Evolutionary conservation across 2,329 filamentous ascomycete genomes (phyloP).

Genomic region (Cladosporium halotolerans): DNA sequence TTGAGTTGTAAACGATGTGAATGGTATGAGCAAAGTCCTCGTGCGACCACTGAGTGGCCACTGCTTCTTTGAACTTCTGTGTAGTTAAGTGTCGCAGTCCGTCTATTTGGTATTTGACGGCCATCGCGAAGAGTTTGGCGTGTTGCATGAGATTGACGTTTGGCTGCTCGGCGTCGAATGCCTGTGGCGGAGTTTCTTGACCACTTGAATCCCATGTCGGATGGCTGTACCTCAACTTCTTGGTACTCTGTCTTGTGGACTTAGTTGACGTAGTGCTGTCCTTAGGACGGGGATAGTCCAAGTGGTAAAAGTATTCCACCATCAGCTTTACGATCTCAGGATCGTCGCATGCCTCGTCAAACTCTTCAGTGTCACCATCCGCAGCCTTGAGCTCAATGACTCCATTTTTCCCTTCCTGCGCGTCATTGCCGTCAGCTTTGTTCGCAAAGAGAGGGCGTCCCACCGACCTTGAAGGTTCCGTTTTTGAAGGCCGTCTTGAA

Average conservation of each 20-base stretch:
- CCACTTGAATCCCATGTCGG: neutral
- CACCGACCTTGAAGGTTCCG: slow-evolving; percentile 12
- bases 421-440: too few relatives aligned
- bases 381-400: slow-evolving; percentile 13
- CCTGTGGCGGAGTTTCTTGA: neutral
- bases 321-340: slow-evolving; percentile 22
- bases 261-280: too few relatives aligned
- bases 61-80: slow-evolving; percentile 33
- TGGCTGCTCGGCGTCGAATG: neutral
- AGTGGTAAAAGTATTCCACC: slow-evolving; percentile 26
- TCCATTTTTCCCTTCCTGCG: neutral
- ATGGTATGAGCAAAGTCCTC: slow-evolving; percentile 35
- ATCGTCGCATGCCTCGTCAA: slow-evolving; percentile 18
- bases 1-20: slow-evolving; percentile 36
- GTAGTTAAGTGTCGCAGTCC: slow-evolving; percentile 36
- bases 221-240: neutral
- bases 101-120: slow-evolving; percentile 37
- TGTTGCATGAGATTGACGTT: slow-evolving; percentile 29
- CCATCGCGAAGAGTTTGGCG: slow-evolving; percentile 39
- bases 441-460: too few relatives aligned
- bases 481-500: slow-evolving; percentile 16
- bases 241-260: neutral
- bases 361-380: slow-evolving; percentile 10
- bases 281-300: slow-evolving; percentile 17
- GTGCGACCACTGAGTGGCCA: slow-evolving; percentile 28